A percentile compares a stretch with the other conserved stretches of the same genome.
Conservation (phyloP, 192 early-diverging fungal genomes). For the Linnemannia schmuckeri region DNA sequence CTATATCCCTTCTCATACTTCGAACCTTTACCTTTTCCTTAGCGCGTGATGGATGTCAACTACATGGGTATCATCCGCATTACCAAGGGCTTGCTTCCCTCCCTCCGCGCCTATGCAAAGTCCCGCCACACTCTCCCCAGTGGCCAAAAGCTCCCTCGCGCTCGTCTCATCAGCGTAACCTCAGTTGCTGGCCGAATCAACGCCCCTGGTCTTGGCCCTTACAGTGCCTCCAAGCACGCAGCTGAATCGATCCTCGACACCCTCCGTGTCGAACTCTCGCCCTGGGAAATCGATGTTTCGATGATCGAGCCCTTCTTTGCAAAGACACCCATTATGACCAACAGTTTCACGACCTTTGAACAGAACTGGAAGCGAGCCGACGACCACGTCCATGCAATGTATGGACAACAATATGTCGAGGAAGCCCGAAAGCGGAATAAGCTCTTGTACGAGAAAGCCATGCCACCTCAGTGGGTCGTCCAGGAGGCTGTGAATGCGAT, state of each 20-base stretch:
- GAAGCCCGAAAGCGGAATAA: neutral
- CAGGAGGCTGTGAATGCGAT: slow-evolving; percentile 45
- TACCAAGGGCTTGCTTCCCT: slow-evolving; percentile 56
- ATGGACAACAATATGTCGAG: slow-evolving; percentile 24
- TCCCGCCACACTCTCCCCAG: slow-evolving; percentile 38
- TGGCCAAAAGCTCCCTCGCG: slow-evolving; percentile 51
- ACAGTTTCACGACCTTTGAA: slow-evolving; percentile 12
- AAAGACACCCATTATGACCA: slow-evolving; percentile 43
- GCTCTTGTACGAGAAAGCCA: slow-evolving; percentile 26
- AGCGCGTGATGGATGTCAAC: slow-evolving; percentile 62
- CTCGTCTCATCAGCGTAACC: slow-evolving; percentile 59
- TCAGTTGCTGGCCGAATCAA: slow-evolving; percentile 55
- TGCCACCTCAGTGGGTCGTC: slow-evolving; percentile 53
- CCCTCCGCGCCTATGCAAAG: slow-evolving; percentile 42
- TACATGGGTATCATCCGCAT: slow-evolving; percentile 61
- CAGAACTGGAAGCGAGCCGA: slow-evolving; percentile 26
- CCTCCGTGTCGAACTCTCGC: slow-evolving; percentile 57
- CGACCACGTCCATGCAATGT: slow-evolving; percentile 32
- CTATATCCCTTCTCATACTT: neutral
- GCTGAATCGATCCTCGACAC: slow-evolving; percentile 61
- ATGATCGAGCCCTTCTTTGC: slow-evolving; percentile 60
- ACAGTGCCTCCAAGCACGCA: slow-evolving; percentile 60
- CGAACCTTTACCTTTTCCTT: neutral
- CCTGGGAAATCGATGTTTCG: slow-evolving; percentile 62
- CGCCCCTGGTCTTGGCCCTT: slow-evolving; percentile 52